Conservation (phyloP, 148 eudicot species). For the Rheum nobile region DNA sequence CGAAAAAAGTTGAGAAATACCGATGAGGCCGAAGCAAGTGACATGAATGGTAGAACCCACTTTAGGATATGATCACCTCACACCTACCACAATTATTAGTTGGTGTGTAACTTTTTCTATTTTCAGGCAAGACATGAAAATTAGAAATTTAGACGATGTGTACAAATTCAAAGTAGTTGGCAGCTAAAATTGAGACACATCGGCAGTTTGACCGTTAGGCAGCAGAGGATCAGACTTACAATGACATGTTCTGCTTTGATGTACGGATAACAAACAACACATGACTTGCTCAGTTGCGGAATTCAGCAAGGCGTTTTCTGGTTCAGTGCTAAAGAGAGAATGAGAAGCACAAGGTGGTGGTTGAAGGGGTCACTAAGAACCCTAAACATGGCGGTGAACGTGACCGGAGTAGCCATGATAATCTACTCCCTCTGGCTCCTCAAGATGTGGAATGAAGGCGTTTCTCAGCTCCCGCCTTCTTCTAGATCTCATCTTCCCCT, state of each 20-base stretch:
- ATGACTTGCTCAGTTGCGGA: background rate
- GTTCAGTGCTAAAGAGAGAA: background rate
- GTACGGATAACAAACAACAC: background rate
- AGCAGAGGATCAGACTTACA: background rate
- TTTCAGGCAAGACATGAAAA: background rate
- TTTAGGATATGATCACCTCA: background rate
- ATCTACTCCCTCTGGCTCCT: conserved; percentile 20
- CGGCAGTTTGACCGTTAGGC: conserved; percentile 2
- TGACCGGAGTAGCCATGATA: conserved; percentile 11
- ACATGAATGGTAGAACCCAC: too few relatives aligned
- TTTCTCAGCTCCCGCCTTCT: conserved; percentile 4
- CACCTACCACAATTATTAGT: background rate
- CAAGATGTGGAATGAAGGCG: conserved; percentile 12
- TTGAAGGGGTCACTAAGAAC: conserved; percentile 9
- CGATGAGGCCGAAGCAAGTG: too few relatives aligned
- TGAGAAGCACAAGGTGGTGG: conserved; percentile 8
- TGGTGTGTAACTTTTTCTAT: background rate
- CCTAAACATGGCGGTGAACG: conserved; percentile 9
- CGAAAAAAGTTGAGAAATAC: too few relatives aligned
- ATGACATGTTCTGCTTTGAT: background rate
- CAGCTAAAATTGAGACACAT: too few relatives aligned
- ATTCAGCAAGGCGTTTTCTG: background rate
- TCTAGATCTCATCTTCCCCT: background rate
- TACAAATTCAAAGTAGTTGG: too few relatives aligned
- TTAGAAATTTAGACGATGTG: too few relatives aligned